phyloP scores from a whole-genome alignment of 139 green algal species.

The Nannochloris sp. region DNA sequence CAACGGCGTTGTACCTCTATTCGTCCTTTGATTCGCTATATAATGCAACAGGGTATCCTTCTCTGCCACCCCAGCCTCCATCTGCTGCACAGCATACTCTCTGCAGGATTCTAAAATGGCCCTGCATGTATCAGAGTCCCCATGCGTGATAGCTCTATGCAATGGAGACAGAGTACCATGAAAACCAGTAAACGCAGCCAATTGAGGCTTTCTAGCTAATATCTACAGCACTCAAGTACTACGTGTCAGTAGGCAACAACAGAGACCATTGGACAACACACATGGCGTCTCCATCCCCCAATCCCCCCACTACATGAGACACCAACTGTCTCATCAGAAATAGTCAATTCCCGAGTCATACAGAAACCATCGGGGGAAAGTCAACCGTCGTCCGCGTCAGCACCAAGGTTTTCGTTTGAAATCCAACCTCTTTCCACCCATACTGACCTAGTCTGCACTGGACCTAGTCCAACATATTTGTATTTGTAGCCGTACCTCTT shows the following conservation, averaged over 20 bases:
- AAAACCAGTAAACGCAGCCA: slow-evolving; percentile 28
- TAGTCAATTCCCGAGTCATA: too few species aligned
- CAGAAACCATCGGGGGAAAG: not conserved
- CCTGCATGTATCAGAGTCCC: slow-evolving; percentile 14
- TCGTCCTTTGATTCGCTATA: slow-evolving; percentile 30
- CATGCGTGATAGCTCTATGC: slow-evolving; percentile 15
- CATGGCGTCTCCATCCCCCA: too few species aligned
- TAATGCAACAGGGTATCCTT: not conserved
- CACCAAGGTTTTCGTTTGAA: not conserved
- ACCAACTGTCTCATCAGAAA: too few species aligned
- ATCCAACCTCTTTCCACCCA: too few species aligned
- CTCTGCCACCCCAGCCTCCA: not conserved
- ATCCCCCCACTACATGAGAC: too few species aligned
- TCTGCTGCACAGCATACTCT: not conserved
- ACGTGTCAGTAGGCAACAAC: not conserved
- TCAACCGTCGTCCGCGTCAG: slow-evolving; percentile 1
- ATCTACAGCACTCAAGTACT: slow-evolving; percentile 3
- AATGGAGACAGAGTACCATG: slow-evolving; percentile 16
- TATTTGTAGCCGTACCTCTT: slow-evolving; percentile 1
- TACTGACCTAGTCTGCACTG: not conserved
- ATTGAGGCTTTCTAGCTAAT: slow-evolving; percentile 6
- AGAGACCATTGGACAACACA: not conserved
- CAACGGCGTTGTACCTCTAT: slow-evolving; percentile 30
- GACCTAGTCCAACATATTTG: too few species aligned
- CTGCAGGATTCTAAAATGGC: slow-evolving; percentile 24